A percentile compares a stretch with the other conserved stretches of the same genome.
Evolutionary conservation across 2,329 filamentous ascomycete species (phyloP).

Genomic region (Trichoderma oligosporum): DNA sequence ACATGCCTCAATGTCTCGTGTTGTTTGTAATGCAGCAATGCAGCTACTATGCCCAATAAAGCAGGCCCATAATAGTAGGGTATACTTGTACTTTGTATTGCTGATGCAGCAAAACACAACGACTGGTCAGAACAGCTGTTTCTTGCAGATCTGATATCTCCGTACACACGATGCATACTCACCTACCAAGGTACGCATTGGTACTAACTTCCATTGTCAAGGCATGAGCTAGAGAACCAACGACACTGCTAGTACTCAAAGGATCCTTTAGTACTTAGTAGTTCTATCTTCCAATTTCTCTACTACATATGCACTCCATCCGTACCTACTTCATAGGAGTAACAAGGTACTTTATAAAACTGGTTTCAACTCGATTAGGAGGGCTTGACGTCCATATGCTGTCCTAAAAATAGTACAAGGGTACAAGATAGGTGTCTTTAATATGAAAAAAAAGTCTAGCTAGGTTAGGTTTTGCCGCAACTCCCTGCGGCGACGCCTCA

Average conservation of each 20-base stretch:
- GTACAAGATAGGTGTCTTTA: slow-evolving; percentile 24
- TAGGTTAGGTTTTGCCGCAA: slow-evolving; percentile 30
- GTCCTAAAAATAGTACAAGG: slow-evolving; percentile 18
- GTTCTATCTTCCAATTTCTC: no score
- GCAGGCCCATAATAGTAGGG: no score
- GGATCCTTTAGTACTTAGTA: no score
- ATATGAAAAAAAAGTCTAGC: slow-evolving; percentile 35
- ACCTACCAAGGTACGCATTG: not conserved
- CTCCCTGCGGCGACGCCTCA: slow-evolving; percentile 32
- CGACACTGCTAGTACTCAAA: no score
- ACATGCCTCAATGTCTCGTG: not conserved
- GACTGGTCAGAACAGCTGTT: not conserved
- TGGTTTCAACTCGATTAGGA: no score
- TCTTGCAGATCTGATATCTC: slow-evolving; percentile 5
- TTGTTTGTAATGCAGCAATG: not conserved
- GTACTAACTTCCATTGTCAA: no score
- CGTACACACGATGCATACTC: not conserved
- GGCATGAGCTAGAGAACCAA: no score
- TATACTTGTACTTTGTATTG: no score
- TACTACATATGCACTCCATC: no score
- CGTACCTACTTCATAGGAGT: no score
- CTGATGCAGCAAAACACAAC: not conserved
- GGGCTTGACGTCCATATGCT: no score
- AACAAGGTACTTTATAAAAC: no score
- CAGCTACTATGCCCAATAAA: not conserved